Evolutionary conservation across 2,329 filamentous ascomycete genomes (phyloP).

Genomic region (Talaromyces atroroseus): DNA sequence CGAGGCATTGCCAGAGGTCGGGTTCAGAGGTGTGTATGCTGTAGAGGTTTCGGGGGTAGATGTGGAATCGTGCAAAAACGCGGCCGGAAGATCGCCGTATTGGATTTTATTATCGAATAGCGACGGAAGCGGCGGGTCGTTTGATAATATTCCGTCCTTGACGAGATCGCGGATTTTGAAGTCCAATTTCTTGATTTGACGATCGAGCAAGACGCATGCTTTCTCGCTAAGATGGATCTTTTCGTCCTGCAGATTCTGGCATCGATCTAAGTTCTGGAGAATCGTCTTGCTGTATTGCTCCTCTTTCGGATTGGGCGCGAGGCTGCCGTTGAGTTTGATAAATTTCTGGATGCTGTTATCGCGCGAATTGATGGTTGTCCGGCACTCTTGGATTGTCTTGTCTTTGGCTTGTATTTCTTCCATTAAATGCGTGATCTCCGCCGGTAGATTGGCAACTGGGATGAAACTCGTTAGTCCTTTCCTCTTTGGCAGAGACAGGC

Average conservation of each 20-base stretch:
- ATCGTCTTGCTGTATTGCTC: constrained; percentile 55
- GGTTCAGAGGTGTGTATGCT: constrained; percentile 45
- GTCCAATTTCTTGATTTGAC: constrained; percentile 59
- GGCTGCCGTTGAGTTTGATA: constrained; percentile 57
- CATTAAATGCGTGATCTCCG: constrained; percentile 60
- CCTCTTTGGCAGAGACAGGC: neutral
- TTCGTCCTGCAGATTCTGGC: constrained; percentile 55
- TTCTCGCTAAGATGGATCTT: constrained; percentile 58
- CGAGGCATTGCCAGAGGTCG: constrained; percentile 52
- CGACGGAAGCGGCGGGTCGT: constrained; percentile 56
- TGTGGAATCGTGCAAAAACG: constrained; percentile 45
- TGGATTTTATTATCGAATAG: constrained; percentile 47
- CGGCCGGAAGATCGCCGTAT: constrained; percentile 42
- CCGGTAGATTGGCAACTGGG: constrained; percentile 52
- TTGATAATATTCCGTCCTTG: constrained; percentile 54
- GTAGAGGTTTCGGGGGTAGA: constrained; percentile 34
- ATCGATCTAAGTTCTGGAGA: constrained; percentile 53
- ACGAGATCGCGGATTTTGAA: constrained; percentile 56
- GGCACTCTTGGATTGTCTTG: constrained; percentile 53
- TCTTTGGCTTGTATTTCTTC: constrained; percentile 64
- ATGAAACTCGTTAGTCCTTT: constrained; percentile 5
- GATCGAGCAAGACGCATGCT: constrained; percentile 54
- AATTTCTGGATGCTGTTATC: constrained; percentile 61
- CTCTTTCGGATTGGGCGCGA: constrained; percentile 59
- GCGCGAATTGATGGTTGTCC: constrained; percentile 52